These are phyloP conservation scores for Rugonectria rugulosa DNA, from an alignment of 2,329 filamentous ascomycete genomes.

Conservation along the genomic window DNA sequence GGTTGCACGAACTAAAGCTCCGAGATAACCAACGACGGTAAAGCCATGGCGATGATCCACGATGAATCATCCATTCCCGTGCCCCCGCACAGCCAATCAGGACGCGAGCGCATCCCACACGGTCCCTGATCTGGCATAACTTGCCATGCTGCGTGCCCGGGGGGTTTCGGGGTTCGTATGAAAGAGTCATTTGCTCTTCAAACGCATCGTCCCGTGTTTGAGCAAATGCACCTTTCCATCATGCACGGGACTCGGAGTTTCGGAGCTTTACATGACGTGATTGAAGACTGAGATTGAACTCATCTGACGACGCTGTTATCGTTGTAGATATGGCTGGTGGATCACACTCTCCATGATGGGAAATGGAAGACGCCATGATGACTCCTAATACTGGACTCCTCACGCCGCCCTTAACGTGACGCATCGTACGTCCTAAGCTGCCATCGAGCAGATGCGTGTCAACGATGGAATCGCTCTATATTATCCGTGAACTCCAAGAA, in stretches of 20 bases:
- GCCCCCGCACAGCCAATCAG: constrained; percentile 39
- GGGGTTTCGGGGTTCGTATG: too few relatives aligned
- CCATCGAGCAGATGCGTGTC: not conserved
- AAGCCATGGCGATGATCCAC: constrained; percentile 31
- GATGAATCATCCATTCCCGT: constrained; percentile 33
- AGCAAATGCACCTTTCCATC: too few relatives aligned
- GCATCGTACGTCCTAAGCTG: constrained; percentile 10
- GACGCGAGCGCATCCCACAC: constrained; percentile 44
- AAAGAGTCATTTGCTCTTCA: too few relatives aligned
- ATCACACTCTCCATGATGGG: not conserved
- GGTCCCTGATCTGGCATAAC: constrained; percentile 29
- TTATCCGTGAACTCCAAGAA: too few relatives aligned
- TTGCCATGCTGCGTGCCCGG: too few relatives aligned
- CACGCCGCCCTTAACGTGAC: not conserved
- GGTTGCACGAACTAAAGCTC: constrained; percentile 4
- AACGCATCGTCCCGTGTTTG: too few relatives aligned
- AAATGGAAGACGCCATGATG: constrained; percentile 8
- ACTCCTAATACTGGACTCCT: constrained; percentile 3
- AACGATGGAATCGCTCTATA: too few relatives aligned
- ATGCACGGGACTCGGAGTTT: too few relatives aligned
- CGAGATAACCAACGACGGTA: constrained; percentile 12
- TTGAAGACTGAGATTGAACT: too few relatives aligned
- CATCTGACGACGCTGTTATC: too few relatives aligned
- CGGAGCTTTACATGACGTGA: too few relatives aligned
- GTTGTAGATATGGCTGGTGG: not conserved